Evolutionary conservation across 306 rosid species (phyloP).

Genomic region (Glycine tomentella): DNA sequence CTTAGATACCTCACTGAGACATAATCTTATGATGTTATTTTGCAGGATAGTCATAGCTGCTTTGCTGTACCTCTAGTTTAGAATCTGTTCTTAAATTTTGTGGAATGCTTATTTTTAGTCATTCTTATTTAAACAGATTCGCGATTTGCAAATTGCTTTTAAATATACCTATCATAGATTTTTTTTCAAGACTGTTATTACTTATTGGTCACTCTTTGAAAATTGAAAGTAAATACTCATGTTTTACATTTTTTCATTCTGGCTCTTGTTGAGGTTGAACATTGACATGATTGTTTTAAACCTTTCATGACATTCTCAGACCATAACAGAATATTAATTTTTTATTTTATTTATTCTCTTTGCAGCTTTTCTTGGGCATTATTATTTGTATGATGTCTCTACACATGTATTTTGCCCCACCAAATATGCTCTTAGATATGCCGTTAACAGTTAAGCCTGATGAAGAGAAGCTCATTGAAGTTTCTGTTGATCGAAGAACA

Average conservation of each 20-base stretch:
- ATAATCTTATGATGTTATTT: conserved; percentile 21
- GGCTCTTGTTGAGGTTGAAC: conserved; percentile 17
- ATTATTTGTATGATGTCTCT: conserved; percentile 91
- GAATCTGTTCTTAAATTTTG: conserved; percentile 22
- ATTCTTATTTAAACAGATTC: conserved; percentile 1
- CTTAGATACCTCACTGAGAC: conserved; percentile 15
- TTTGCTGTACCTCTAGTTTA: conserved; percentile 20
- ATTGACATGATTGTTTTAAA: conserved; percentile 30
- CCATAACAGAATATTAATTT: conserved; percentile 15
- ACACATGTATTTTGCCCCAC: conserved; percentile 96
- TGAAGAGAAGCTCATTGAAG: conserved; percentile 71
- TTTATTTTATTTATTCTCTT: conserved; percentile 34
- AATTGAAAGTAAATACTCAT: conserved; percentile 29
- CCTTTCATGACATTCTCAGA: conserved; percentile 28
- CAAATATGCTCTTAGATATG: conserved; percentile 71
- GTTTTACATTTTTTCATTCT: neutral
- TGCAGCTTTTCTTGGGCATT: conserved; percentile 92
- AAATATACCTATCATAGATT: conserved; percentile 4
- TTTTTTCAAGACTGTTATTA: conserved; percentile 7
- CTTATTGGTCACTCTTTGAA: conserved; percentile 5
- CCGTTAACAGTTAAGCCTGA: conserved; percentile 67
- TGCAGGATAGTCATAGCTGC: conserved; percentile 14
- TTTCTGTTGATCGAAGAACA: conserved; percentile 66
- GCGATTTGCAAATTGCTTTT: neutral
- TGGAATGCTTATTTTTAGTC: conserved; percentile 11